phyloP scores from a whole-genome alignment of 2,329 filamentous ascomycete species.

The Emmonsia crescens region DNA sequence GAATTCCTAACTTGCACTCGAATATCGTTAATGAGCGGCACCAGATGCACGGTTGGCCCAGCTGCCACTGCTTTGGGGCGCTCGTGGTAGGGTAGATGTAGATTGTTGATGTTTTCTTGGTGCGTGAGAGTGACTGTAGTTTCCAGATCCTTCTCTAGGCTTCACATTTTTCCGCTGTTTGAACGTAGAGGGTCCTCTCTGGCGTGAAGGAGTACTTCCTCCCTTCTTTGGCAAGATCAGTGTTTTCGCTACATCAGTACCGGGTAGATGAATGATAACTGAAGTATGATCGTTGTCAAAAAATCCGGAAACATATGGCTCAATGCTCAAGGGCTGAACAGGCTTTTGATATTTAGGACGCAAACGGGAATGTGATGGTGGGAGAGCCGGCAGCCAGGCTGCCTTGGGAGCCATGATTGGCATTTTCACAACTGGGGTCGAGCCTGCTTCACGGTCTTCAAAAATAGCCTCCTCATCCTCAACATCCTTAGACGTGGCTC shows the following conservation, averaged over 20 bases:
- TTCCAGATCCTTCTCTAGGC: constrained; percentile 37
- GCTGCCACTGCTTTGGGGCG: constrained; percentile 2
- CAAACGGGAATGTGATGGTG: constrained; percentile 24
- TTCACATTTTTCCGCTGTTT: constrained; percentile 25
- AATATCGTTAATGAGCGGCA: neutral
- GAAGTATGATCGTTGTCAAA: constrained; percentile 29
- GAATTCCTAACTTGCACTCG: neutral
- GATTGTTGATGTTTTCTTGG: constrained; percentile 9
- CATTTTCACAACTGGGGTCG: constrained; percentile 59
- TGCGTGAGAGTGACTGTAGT: constrained; percentile 8
- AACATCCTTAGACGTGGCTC: constrained; percentile 53
- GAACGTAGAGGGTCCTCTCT: constrained; percentile 13
- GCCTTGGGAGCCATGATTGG: constrained; percentile 52
- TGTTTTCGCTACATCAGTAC: constrained; percentile 33
- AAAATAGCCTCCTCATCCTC: constrained; percentile 72
- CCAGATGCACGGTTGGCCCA: constrained; percentile 5
- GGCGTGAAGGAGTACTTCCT: constrained; percentile 16
- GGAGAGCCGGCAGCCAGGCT: constrained; percentile 49
- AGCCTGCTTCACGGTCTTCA: constrained; percentile 70
- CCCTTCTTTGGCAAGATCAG: constrained; percentile 29
- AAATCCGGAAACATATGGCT: constrained; percentile 33
- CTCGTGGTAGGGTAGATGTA: constrained; percentile 3
- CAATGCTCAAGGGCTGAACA: constrained; percentile 41
- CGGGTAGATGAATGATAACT: constrained; percentile 39
- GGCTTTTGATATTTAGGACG: constrained; percentile 43